Evolutionary conservation across 106 monocot genomes (phyloP).

Genomic region (Dioscorea alata): DNA sequence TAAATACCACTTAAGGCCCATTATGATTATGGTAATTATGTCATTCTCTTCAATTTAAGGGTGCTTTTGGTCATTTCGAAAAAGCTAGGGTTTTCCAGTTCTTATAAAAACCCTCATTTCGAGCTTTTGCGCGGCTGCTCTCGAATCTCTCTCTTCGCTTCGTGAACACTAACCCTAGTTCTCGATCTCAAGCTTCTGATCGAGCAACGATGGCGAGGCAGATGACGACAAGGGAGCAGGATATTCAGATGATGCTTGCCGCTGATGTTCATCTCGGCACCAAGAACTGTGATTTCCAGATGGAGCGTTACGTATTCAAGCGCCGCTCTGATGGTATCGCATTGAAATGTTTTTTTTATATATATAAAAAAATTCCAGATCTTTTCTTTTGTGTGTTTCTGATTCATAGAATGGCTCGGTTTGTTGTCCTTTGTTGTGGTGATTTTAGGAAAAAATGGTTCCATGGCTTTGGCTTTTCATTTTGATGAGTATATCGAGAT

Average conservation of each 20-base stretch:
- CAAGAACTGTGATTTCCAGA: conserved; percentile 39
- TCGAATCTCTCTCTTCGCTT: neutral
- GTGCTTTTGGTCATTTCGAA: neutral
- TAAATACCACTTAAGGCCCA: no score
- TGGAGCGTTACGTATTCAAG: conserved; percentile 45
- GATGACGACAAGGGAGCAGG: conserved; percentile 24
- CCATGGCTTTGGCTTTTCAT: no score
- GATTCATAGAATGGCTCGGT: neutral
- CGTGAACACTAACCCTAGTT: neutral
- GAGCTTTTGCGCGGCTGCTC: neutral
- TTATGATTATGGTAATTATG: no score
- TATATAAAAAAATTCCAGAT: no score
- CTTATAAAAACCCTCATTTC: neutral
- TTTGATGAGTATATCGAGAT: neutral
- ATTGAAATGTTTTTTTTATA: neutral
- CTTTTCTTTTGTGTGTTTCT: neutral
- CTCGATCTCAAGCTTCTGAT: neutral
- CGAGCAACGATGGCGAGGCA: conserved; percentile 3
- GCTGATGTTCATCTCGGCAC: conserved; percentile 37
- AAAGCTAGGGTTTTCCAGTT: neutral
- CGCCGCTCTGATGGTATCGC: conserved; percentile 20
- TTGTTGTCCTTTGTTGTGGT: neutral
- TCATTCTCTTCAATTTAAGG: neutral
- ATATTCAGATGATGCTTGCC: conserved; percentile 38
- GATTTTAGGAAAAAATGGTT: neutral